Conservation (phyloP, 306 rosid species). For the Argentina anserina region DNA sequence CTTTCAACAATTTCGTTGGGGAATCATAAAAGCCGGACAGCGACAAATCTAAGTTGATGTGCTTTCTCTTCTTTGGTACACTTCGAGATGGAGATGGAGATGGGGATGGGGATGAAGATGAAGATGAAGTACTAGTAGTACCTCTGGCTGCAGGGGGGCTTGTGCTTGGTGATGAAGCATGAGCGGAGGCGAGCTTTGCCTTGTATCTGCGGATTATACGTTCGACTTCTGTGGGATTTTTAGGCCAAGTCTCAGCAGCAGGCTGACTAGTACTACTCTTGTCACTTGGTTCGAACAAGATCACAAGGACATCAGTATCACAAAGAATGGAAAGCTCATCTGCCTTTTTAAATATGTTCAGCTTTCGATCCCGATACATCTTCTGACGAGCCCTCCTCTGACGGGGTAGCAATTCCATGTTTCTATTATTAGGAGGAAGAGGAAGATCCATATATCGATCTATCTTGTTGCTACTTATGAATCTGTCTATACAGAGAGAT, state of each 20-base stretch:
- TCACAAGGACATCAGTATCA: not conserved
- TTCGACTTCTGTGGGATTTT: not conserved
- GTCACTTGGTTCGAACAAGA: not conserved
- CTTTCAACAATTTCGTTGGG: not conserved
- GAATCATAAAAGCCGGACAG: not conserved
- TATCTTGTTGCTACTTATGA: too few relatives aligned
- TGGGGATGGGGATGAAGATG: not conserved
- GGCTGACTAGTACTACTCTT: not conserved
- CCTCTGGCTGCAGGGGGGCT: not conserved
- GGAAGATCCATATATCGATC: not conserved
- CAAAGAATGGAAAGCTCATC: not conserved
- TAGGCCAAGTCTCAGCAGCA: not conserved
- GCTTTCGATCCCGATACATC: not conserved
- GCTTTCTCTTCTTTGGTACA: not conserved
- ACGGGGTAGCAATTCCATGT: too few relatives aligned
- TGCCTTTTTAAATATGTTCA: not conserved
- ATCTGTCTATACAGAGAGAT: too few relatives aligned
- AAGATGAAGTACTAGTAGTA: not conserved
- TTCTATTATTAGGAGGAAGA: not conserved
- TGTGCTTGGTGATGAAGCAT: not conserved
- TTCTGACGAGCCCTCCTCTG: not conserved
- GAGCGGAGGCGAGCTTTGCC: not conserved
- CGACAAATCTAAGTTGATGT: not conserved
- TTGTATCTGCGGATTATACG: not conserved
- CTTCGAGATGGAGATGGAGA: not conserved